These are phyloP conservation scores for Blastobotrys petasosporus DNA, from an alignment of 1,139 yeast species.

Conservation along the genomic window DNA sequence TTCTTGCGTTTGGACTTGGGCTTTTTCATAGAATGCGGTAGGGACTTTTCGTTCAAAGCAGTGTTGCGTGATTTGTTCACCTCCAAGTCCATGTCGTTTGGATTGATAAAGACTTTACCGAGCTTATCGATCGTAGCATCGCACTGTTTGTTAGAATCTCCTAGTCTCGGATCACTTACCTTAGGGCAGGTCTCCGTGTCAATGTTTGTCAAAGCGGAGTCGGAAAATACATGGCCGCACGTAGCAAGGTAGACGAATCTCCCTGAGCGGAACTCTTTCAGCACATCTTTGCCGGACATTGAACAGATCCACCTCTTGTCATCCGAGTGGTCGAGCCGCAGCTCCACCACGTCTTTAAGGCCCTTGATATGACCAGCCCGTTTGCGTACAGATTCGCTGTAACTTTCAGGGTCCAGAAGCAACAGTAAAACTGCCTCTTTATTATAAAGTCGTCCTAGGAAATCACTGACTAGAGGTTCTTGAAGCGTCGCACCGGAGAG, in stretches of 20 bases:
- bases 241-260: conserved; percentile 44
- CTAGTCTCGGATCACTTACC: neutral
- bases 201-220: conserved; percentile 36
- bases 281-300: conserved; percentile 38
- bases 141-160: conserved; percentile 28
- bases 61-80: conserved; percentile 32
- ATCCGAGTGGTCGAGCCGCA: conserved; percentile 30
- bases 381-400: conserved; percentile 25
- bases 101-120: conserved; percentile 39
- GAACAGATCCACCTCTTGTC: conserved; percentile 47
- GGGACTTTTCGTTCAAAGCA: conserved; percentile 37
- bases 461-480: conserved; percentile 64
- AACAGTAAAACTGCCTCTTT: conserved; percentile 62
- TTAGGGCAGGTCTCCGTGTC: conserved; percentile 33
- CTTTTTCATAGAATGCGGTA: conserved; percentile 47
- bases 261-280: conserved; percentile 32
- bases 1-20: conserved; percentile 24
- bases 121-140: conserved; percentile 27
- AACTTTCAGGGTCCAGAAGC: conserved; percentile 38
- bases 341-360: conserved; percentile 47
- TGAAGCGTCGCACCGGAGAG: conserved; percentile 38
- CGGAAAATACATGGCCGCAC: conserved; percentile 52
- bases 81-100: conserved; percentile 23
- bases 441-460: conserved; percentile 59
- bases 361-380: conserved; percentile 41